Evolutionary conservation across 345 rosid species (phyloP).

Genomic region (Salix brachista): DNA sequence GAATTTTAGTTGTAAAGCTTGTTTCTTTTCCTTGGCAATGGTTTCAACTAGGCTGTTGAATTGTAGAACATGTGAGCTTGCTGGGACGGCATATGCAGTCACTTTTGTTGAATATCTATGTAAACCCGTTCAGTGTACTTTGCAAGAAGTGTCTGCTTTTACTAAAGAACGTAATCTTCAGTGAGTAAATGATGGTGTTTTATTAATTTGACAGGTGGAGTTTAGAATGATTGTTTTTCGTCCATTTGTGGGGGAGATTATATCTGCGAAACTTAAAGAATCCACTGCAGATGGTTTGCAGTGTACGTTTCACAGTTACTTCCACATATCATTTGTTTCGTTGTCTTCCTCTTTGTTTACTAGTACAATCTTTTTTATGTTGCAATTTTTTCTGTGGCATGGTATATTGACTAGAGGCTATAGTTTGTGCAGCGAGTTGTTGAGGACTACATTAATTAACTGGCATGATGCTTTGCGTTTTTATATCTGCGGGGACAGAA

Average conservation of each 20-base stretch:
- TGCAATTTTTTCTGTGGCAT: not conserved
- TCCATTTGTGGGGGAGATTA: slow-evolving; percentile 84
- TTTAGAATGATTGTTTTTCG: slow-evolving; percentile 77
- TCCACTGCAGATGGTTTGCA: slow-evolving; percentile 64
- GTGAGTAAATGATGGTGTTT: not conserved
- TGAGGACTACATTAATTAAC: not conserved
- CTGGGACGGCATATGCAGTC: not conserved
- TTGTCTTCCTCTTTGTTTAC: not conserved
- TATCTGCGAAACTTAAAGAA: slow-evolving; percentile 69
- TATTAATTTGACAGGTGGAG: slow-evolving; percentile 46
- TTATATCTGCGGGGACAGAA: too few relatives aligned
- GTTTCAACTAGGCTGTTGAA: too few relatives aligned
- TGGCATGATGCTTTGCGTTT: too few relatives aligned
- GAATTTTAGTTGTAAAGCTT: too few relatives aligned
- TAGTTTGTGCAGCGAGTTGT: not conserved
- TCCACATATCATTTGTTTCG: not conserved
- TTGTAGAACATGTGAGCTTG: not conserved
- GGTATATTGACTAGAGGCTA: not conserved
- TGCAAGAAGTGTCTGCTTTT: not conserved
- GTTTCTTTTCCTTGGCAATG: too few relatives aligned
- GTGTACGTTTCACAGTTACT: slow-evolving; percentile 46
- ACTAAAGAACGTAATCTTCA: too few relatives aligned
- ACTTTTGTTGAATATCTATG: not conserved
- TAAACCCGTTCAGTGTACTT: not conserved
- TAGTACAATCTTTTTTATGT: not conserved